These are phyloP conservation scores for Terana coerulea DNA, from an alignment of 768 basidiomycete genomes.

Conservation along the genomic window DNA sequence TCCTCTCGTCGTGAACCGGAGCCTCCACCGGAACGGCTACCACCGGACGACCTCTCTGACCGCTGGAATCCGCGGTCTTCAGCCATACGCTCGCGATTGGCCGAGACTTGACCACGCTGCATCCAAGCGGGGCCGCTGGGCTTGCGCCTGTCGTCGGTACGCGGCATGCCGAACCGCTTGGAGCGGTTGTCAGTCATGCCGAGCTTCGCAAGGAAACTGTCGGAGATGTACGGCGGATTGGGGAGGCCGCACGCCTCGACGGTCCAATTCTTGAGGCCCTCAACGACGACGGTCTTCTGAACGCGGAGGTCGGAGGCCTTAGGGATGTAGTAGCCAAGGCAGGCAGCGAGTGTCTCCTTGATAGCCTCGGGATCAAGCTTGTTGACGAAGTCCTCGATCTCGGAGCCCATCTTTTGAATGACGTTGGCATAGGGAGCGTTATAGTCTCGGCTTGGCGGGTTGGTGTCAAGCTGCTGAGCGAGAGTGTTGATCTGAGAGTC, in stretches of 20 bases:
- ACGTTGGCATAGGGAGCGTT: conserved; percentile 10
- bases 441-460: conserved; percentile 16
- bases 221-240: conserved; percentile 48
- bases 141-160: not conserved
- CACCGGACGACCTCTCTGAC: no score
- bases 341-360: conserved; percentile 57
- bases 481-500: conserved; percentile 41
- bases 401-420: conserved; percentile 26
- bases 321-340: conserved; percentile 70
- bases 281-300: conserved; percentile 39
- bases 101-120: not conserved
- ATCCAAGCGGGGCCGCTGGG: not conserved
- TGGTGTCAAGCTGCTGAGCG: conserved; percentile 43
- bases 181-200: conserved; percentile 23
- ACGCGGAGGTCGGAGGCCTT: conserved; percentile 46
- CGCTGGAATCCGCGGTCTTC: no score
- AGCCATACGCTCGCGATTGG: not conserved
- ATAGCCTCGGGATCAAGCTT: conserved; percentile 47
- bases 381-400: conserved; percentile 28
- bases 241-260: conserved; percentile 49
- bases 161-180: not conserved
- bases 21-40: not conserved
- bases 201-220: conserved; percentile 40
- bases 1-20: not conserved
- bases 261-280: conserved; percentile 62